Percentiles rank a stretch among this genome's conserved stretches.
Evolutionary conservation across 83 land plant species (phyloP).

Genomic region (Picea abies): DNA sequence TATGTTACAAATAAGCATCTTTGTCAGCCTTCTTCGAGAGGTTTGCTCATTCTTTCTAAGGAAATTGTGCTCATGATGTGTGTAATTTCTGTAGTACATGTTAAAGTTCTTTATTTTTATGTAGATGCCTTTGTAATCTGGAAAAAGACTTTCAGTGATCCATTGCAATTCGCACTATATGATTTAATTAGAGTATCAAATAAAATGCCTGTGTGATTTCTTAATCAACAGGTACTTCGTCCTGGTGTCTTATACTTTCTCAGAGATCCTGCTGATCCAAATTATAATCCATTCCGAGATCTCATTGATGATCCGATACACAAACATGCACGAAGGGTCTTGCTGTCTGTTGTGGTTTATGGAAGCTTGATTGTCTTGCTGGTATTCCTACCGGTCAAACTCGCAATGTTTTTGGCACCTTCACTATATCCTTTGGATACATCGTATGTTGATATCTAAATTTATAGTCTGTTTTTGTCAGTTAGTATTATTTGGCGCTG

Average conservation of each 20-base stretch:
- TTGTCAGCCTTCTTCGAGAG: constrained; percentile 97
- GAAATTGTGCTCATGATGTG: not conserved
- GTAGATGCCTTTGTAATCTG: not conserved
- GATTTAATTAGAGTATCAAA: not conserved
- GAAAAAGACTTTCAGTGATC: not conserved
- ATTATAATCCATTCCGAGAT: constrained; percentile 96
- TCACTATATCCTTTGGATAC: too few relatives aligned
- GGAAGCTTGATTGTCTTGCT: too few relatives aligned
- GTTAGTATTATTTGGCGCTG: too few relatives aligned
- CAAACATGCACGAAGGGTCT: constrained; percentile 86
- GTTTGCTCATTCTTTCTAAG: constrained; percentile 30
- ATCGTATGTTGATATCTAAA: not conserved
- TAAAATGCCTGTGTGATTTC: not conserved
- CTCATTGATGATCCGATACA: constrained; percentile 96
- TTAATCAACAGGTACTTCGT: constrained; percentile 66
- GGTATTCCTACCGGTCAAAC: too few relatives aligned
- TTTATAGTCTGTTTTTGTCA: too few relatives aligned
- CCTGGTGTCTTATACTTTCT: constrained; percentile 90
- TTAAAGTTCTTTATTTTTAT: not conserved
- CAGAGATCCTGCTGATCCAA: constrained; percentile 98
- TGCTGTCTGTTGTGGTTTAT: too few relatives aligned
- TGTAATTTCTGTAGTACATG: not conserved
- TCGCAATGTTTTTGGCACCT: too few relatives aligned
- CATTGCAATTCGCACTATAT: not conserved
- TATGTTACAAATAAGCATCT: constrained; percentile 97